A percentile compares a stretch with the other conserved stretches of the same genome.
These are phyloP conservation scores for Ceratobasidium sp. DNA, from an alignment of 1,284 basidiomycete species.

Conservation along the genomic window DNA sequence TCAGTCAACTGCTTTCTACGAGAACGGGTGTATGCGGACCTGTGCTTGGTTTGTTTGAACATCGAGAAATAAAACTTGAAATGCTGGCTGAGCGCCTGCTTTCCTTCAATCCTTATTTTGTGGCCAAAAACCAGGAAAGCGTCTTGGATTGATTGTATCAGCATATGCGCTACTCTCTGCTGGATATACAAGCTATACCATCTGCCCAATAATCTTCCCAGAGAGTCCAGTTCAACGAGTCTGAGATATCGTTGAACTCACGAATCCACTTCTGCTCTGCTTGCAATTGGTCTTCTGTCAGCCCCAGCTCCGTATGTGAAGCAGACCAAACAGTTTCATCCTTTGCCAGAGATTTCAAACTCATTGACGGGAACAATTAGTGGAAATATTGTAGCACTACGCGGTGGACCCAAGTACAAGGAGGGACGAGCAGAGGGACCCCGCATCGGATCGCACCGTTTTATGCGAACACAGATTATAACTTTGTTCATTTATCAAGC, in stretches of 20 bases:
- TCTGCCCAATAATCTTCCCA: slow-evolving; percentile 17
- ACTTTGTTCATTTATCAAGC: no score
- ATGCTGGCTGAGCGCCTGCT: slow-evolving; percentile 1
- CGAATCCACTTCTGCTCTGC: slow-evolving; percentile 26
- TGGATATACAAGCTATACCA: neutral
- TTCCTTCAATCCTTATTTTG: slow-evolving; percentile 12
- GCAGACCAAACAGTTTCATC: slow-evolving; percentile 4
- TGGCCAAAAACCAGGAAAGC: slow-evolving; percentile 5
- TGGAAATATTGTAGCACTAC: no score
- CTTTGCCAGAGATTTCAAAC: slow-evolving; percentile 7
- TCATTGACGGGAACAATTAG: no score
- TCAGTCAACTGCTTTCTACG: neutral
- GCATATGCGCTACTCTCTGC: neutral
- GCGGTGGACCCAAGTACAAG: no score
- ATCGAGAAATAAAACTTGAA: slow-evolving; percentile 2
- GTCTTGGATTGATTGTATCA: neutral
- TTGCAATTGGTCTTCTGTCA: neutral
- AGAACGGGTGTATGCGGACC: neutral
- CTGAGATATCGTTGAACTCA: slow-evolving; percentile 4
- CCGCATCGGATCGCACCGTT: no score
- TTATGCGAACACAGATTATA: no score
- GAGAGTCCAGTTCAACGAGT: neutral
- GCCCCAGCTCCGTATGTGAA: neutral
- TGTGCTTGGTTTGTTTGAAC: slow-evolving; percentile 3
- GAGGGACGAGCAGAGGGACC: no score